Percentiles rank a stretch among this genome's conserved stretches.
phyloP scores from a whole-genome alignment of 352 stramenopile genomes.

The Bremia lactucae region DNA sequence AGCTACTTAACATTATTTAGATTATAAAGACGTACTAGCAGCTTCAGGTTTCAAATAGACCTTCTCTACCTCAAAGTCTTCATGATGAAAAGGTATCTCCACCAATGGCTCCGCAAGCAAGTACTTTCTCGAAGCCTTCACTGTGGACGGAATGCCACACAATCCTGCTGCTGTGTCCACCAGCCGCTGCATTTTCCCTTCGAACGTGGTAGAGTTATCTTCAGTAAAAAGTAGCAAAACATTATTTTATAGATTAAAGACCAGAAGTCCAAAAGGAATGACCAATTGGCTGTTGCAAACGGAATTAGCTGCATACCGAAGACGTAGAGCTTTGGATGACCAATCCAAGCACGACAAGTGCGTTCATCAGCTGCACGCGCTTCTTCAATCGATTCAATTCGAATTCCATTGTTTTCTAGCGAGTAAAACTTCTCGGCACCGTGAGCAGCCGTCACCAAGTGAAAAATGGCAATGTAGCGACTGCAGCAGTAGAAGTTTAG shows the following conservation, averaged over 20 bases:
- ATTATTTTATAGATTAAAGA: too few species aligned
- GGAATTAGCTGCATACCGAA: conserved; percentile 33
- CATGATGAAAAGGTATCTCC: conserved; percentile 67
- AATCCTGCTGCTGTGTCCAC: conserved; percentile 63
- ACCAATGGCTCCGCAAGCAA: conserved; percentile 36
- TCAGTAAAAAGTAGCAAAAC: neutral
- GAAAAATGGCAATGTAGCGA: conserved; percentile 83
- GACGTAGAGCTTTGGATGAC: conserved; percentile 76
- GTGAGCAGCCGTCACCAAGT: conserved; percentile 86
- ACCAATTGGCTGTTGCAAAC: neutral
- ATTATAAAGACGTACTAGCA: conserved; percentile 20
- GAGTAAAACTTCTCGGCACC: conserved; percentile 94
- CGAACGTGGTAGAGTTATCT: conserved; percentile 80
- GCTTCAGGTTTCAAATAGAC: conserved; percentile 71
- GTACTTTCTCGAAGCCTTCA: conserved; percentile 73
- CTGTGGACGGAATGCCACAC: conserved; percentile 65
- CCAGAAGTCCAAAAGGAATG: too few species aligned
- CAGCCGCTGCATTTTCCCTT: conserved; percentile 83
- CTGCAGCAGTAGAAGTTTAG: conserved; percentile 15
- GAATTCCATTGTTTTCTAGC: conserved; percentile 92
- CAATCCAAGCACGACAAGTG: conserved; percentile 71
- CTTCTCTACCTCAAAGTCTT: conserved; percentile 84
- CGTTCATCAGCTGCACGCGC: conserved; percentile 83
- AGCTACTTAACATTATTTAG: neutral
- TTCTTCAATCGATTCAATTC: conserved; percentile 89